Conservation (phyloP, 305 asterid genomes). For the Solanum chacoense region DNA sequence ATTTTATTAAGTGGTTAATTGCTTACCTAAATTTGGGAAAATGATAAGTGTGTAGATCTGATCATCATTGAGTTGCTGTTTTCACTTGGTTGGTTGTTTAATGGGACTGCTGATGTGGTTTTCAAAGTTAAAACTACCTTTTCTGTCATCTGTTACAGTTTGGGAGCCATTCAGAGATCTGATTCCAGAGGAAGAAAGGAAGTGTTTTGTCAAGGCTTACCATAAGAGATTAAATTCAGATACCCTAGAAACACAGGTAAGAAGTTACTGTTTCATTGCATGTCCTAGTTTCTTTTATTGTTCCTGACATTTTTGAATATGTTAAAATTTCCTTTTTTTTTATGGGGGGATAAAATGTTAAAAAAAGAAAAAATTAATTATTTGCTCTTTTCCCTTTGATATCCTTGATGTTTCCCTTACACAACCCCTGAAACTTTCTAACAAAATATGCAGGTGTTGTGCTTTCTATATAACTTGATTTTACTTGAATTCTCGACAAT, state of each 20-base stretch:
- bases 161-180: slow-evolving; percentile 96
- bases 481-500: neutral
- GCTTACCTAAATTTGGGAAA: neutral
- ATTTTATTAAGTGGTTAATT: neutral
- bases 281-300: slow-evolving; percentile 3
- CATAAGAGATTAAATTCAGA: slow-evolving; percentile 79
- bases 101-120: neutral
- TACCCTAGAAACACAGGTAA: slow-evolving; percentile 77
- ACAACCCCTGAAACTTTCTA: neutral
- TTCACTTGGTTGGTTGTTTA: neutral
- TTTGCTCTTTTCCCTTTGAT: neutral
- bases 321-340: neutral
- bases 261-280: slow-evolving; percentile 13
- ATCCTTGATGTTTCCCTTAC: neutral
- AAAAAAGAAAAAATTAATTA: neutral
- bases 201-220: slow-evolving; percentile 69
- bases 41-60: neutral
- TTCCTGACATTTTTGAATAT: neutral
- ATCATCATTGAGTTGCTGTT: neutral
- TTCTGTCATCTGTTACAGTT: slow-evolving; percentile 31
- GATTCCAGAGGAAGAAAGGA: slow-evolving; percentile 88
- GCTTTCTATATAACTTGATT: neutral
- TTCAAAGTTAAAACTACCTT: neutral
- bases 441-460: neutral
- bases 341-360: neutral